Conservation (phyloP, 768 basidiomycete genomes). For the Dentipellis sp. region DNA sequence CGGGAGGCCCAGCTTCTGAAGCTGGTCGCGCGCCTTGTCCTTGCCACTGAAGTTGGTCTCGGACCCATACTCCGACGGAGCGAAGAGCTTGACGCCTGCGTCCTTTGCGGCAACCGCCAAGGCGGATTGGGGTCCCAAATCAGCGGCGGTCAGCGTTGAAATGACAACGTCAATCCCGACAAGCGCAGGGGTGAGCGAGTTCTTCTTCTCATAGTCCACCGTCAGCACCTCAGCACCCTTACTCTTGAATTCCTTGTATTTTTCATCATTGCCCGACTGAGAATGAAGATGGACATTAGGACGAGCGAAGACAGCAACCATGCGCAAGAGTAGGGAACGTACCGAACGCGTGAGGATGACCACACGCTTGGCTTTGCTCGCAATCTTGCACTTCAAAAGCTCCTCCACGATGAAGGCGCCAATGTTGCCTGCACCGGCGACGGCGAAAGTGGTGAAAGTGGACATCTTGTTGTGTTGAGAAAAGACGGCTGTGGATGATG, state of each 20-base stretch:
- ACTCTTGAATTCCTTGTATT: background rate
- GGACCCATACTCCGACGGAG: constrained; percentile 16
- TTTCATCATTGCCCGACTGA: background rate
- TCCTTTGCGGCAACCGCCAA: constrained; percentile 3
- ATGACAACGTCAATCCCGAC: constrained; percentile 1
- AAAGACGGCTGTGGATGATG: background rate
- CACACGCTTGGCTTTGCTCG: background rate
- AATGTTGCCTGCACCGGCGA: constrained; percentile 3
- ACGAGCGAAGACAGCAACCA: background rate
- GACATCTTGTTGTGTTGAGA: background rate
- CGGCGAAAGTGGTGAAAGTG: background rate
- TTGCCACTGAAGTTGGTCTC: constrained; percentile 3
- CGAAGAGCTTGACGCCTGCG: constrained; percentile 3
- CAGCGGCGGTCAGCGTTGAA: background rate
- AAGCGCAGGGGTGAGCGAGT: background rate
- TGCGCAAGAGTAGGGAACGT: background rate
- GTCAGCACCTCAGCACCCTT: background rate
- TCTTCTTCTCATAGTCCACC: background rate
- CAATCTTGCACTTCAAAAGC: constrained; percentile 2
- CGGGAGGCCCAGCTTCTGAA: constrained; percentile 4
- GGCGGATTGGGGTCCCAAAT: background rate
- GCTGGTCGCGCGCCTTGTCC: background rate
- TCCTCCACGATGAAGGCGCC: constrained; percentile 4
- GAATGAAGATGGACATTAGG: background rate
- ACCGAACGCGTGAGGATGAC: background rate